These are phyloP conservation scores for Trichothecium sympodiale DNA, from an alignment of 2,329 filamentous ascomycete genomes.

Conservation along the genomic window DNA sequence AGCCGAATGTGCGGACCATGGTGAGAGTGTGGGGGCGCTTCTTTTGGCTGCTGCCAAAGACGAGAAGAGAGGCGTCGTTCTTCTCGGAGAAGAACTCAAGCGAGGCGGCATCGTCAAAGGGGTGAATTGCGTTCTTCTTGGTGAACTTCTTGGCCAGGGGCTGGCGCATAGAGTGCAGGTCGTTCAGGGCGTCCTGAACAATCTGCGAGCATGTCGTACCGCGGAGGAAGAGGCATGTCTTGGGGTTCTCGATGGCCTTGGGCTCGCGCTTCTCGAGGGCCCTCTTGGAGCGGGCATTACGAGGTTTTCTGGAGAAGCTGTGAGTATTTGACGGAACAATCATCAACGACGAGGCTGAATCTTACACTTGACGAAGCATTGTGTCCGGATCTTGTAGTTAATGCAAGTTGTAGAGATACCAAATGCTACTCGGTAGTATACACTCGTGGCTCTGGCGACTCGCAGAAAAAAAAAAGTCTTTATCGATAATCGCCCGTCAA, in stretches of 20 bases:
- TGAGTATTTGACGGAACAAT: too few relatives aligned
- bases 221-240: slow-evolving; percentile 79
- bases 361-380: slow-evolving; percentile 41
- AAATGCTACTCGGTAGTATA: too few relatives aligned
- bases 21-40: slow-evolving; percentile 92
- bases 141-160: slow-evolving; percentile 82
- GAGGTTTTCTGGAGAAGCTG: slow-evolving; percentile 38
- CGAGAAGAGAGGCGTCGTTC: slow-evolving; percentile 80
- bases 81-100: slow-evolving; percentile 95
- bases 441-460: too few relatives aligned
- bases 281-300: slow-evolving; percentile 80
- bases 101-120: slow-evolving; percentile 80
- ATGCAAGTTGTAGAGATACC: neutral
- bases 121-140: slow-evolving; percentile 94
- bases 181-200: slow-evolving; percentile 71
- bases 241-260: slow-evolving; percentile 80
- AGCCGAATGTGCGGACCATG: slow-evolving; percentile 68
- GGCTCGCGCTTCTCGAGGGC: slow-evolving; percentile 88
- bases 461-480: slow-evolving; percentile 3
- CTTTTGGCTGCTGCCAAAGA: slow-evolving; percentile 80
- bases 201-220: slow-evolving; percentile 78
- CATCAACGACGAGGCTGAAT: neutral
- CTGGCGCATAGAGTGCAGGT: slow-evolving; percentile 74
- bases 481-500: slow-evolving; percentile 3
- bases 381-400: slow-evolving; percentile 9